A percentile compares a stretch with the other conserved stretches of the same genome.
These are phyloP conservation scores for Pseudevernia furfuracea DNA, from an alignment of 495 filamentous ascomycete genomes.

Conservation along the genomic window DNA sequence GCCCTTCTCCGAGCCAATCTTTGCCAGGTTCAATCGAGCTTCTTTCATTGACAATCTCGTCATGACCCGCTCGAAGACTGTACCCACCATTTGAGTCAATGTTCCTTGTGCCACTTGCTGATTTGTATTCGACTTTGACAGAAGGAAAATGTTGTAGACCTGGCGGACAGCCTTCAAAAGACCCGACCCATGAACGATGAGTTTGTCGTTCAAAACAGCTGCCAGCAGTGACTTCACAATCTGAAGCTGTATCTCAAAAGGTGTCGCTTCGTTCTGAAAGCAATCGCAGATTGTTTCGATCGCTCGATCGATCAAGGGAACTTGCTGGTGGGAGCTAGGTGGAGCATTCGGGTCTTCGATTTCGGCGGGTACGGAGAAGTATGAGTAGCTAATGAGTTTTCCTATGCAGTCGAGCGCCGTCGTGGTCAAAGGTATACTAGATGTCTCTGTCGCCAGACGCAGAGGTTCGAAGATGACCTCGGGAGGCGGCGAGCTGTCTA, in stretches of 20 bases:
- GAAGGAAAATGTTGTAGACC: constrained; percentile 96
- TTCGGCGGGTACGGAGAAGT: constrained; percentile 72
- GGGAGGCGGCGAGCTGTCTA: constrained; percentile 67
- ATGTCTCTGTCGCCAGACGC: constrained; percentile 74
- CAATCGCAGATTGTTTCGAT: constrained; percentile 99
- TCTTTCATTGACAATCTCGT: constrained; percentile 82
- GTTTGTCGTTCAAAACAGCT: constrained; percentile 95
- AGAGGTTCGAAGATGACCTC: constrained; percentile 87
- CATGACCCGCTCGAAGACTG: constrained; percentile 92
- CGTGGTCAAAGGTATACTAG: constrained; percentile 74
- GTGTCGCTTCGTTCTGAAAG: constrained; percentile 91
- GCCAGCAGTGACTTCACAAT: constrained; percentile 95
- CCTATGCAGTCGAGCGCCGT: constrained; percentile 96
- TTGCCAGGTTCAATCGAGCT: constrained; percentile 41
- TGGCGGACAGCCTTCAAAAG: constrained; percentile 96
- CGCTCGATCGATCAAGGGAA: constrained; percentile 81
- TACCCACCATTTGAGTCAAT: constrained; percentile 96
- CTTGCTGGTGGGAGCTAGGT: constrained; percentile 30
- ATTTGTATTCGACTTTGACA: constrained; percentile 82
- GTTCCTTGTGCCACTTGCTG: constrained; percentile 96
- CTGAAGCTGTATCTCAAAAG: constrained; percentile 85
- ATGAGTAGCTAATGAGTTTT: constrained; percentile 96
- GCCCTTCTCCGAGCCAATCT: constrained; percentile 34
- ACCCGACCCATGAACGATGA: constrained; percentile 94
- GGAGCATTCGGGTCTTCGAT: constrained; percentile 23